These are phyloP conservation scores for Striga asiatica DNA, from an alignment of 257 asterid genomes.

Conservation along the genomic window DNA sequence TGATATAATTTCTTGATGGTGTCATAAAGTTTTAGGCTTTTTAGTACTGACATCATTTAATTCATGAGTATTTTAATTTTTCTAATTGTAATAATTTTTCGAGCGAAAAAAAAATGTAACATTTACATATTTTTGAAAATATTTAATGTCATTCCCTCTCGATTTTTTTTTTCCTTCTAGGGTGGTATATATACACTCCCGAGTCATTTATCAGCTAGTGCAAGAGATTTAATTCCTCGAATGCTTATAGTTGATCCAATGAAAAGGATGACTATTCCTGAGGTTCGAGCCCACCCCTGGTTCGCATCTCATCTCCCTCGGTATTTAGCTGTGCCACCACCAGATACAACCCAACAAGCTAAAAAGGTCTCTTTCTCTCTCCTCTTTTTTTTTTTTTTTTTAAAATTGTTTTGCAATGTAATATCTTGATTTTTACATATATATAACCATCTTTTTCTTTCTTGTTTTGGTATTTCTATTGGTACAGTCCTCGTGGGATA, in stretches of 20 bases:
- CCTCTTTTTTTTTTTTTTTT: too few relatives aligned
- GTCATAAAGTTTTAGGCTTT: background rate
- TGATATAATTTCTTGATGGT: too few relatives aligned
- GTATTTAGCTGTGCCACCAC: constrained; percentile 94
- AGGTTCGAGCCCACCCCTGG: constrained; percentile 94
- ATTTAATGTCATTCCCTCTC: background rate
- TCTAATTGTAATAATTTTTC: background rate
- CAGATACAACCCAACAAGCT: constrained; percentile 90
- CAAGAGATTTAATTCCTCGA: constrained; percentile 90
- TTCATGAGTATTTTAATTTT: background rate
- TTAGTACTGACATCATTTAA: background rate
- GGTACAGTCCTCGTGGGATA: too few relatives aligned
- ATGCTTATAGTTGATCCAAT: constrained; percentile 96
- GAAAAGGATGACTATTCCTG: constrained; percentile 94
- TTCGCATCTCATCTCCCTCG: constrained; percentile 93
- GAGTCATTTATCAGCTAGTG: constrained; percentile 89
- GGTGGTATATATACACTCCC: constrained; percentile 97
- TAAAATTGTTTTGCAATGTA: too few relatives aligned
- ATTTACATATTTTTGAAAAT: too few relatives aligned
- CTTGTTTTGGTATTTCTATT: too few relatives aligned
- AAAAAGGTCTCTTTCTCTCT: too few relatives aligned
- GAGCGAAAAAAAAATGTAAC: too few relatives aligned
- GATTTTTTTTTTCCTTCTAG: constrained; percentile 31
- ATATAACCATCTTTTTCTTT: too few relatives aligned
- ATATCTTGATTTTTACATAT: too few relatives aligned